Percentiles rank a stretch among this genome's conserved stretches.
phyloP scores from a whole-genome alignment of 1,139 yeast species.

The Kurtzmaniella natalensis region DNA sequence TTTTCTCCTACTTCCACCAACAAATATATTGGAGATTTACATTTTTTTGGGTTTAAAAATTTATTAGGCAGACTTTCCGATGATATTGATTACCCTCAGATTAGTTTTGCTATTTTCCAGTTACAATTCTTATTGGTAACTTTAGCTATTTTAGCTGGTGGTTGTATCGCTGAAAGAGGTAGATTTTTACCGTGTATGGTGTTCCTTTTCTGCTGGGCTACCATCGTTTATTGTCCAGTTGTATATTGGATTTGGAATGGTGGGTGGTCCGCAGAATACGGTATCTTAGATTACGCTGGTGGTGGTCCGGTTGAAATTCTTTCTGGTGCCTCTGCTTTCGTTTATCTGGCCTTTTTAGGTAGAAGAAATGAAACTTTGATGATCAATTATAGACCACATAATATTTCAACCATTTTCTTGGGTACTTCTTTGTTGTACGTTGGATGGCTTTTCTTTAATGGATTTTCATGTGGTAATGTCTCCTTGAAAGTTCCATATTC shows the following conservation, averaged over 20 bases:
- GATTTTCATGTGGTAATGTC: conserved; percentile 69
- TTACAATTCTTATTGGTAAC: conserved; percentile 91
- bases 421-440: conserved; percentile 64
- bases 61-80: conserved; percentile 49
- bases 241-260: conserved; percentile 96
- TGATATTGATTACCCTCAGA: conserved; percentile 63
- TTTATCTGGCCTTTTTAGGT: conserved; percentile 77
- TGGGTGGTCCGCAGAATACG: conserved; percentile 91
- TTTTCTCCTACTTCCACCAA: conserved; percentile 73
- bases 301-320: conserved; percentile 96
- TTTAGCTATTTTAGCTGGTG: conserved; percentile 86
- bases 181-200: conserved; percentile 81
- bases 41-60: conserved; percentile 74
- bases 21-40: conserved; percentile 81
- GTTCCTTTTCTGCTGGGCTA: conserved; percentile 82
- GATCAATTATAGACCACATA: conserved; percentile 92
- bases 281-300: conserved; percentile 94
- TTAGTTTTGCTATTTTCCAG: conserved; percentile 82
- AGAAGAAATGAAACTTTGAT: conserved; percentile 77
- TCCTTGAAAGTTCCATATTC: conserved; percentile 72
- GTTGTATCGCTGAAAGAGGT: conserved; percentile 88
- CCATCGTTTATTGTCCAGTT: conserved; percentile 87
- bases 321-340: conserved; percentile 88
- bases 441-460: conserved; percentile 90
- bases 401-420: conserved; percentile 77